phyloP scores from a whole-genome alignment of 495 filamentous ascomycete species.

The Talaromyces trachyspermus region DNA sequence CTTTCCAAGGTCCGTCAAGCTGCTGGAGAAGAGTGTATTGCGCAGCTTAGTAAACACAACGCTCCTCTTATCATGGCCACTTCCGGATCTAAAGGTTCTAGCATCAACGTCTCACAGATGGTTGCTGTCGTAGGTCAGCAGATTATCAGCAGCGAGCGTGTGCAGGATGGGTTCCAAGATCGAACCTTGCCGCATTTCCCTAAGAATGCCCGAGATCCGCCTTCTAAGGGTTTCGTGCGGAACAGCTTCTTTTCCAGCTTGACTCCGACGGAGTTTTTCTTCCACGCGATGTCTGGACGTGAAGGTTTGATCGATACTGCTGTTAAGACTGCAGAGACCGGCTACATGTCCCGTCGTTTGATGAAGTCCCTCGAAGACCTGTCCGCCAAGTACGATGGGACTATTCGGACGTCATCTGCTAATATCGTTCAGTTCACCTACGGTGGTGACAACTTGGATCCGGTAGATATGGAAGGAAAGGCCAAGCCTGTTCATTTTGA shows the following conservation, averaged over 20 bases:
- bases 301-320: conserved; percentile 99
- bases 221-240: conserved; percentile 90
- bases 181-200: conserved; percentile 91
- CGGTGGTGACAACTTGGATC: conserved; percentile 90
- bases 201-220: conserved; percentile 81
- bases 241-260: conserved; percentile 98
- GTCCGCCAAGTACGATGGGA: conserved; percentile 84
- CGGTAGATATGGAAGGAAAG: conserved; percentile 93
- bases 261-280: conserved; percentile 84
- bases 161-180: conserved; percentile 93
- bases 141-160: conserved; percentile 90
- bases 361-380: conserved; percentile 98
- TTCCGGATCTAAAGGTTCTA: conserved; percentile 90
- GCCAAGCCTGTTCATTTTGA: conserved; percentile 91
- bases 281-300: conserved; percentile 96
- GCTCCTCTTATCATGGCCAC: conserved; percentile 94
- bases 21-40: conserved; percentile 87
- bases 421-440: conserved; percentile 94
- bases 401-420: conserved; percentile 79
- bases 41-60: conserved; percentile 83
- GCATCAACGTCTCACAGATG: conserved; percentile 99
- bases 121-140: conserved; percentile 95
- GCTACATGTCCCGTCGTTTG: conserved; percentile 95
- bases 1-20: conserved; percentile 83
- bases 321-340: conserved; percentile 97